Evolutionary conservation across 1,284 basidiomycete species (phyloP).

Genomic region (Leccinum pallidistipes): DNA sequence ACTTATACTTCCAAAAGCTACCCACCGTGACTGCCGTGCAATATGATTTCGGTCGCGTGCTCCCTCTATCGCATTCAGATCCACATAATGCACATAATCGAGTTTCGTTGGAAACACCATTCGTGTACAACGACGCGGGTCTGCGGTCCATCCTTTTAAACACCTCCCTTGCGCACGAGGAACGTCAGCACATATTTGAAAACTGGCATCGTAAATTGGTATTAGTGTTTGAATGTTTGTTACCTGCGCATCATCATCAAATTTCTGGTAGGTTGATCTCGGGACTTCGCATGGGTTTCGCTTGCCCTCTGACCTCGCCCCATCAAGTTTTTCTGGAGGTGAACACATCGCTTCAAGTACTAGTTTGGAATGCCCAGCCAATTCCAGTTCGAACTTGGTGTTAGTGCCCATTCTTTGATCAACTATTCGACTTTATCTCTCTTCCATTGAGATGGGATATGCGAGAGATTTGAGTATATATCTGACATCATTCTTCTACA

Average conservation of each 20-base stretch:
- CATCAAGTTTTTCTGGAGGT: background rate
- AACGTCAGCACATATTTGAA: conserved; percentile 7
- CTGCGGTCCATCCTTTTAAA: background rate
- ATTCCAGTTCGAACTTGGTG: background rate
- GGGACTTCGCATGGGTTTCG: background rate
- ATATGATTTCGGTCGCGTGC: background rate
- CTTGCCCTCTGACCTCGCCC: background rate
- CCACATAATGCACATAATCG: background rate
- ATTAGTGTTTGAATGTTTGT: background rate
- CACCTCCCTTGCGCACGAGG: background rate
- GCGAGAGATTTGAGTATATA: background rate
- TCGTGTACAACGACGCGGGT: background rate
- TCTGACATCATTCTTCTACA: background rate
- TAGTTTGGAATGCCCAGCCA: background rate
- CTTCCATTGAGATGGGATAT: background rate
- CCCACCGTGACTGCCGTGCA: too few species aligned
- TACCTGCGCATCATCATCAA: fast-evolving
- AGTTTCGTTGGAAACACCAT: background rate
- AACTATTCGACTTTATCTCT: background rate
- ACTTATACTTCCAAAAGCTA: background rate
- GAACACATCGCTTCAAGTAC: background rate
- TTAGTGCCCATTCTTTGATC: background rate
- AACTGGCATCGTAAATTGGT: background rate
- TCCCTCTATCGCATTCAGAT: background rate
- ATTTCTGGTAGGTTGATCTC: background rate